phyloP scores from a whole-genome alignment of 2,329 filamentous ascomycete species.

The Xylariaceae sp. region DNA sequence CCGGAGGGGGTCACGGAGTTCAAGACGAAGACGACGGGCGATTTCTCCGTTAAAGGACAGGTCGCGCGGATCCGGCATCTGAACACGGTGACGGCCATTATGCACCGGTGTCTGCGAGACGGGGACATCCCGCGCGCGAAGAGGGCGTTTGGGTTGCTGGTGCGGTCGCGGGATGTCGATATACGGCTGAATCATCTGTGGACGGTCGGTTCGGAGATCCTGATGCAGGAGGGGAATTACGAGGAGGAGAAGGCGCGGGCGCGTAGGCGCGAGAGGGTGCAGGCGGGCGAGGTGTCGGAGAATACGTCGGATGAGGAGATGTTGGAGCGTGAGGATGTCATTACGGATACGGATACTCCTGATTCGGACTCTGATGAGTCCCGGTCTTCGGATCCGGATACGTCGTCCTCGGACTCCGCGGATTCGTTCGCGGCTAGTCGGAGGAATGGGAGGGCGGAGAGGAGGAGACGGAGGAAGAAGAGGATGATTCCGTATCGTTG shows the following conservation, averaged over 20 bases:
- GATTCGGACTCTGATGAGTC: neutral
- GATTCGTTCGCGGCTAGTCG: neutral
- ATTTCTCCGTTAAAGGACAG: conserved; percentile 10
- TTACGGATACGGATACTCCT: neutral
- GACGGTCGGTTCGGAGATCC: conserved; percentile 78
- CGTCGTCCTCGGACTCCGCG: neutral
- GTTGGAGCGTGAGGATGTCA: no score
- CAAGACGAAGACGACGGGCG: conserved; percentile 6
- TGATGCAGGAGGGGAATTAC: conserved; percentile 54
- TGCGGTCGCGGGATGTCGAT: conserved; percentile 59
- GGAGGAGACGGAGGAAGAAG: neutral
- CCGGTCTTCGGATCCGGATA: no score
- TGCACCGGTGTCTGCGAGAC: conserved; percentile 67
- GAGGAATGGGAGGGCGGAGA: conserved; percentile 11
- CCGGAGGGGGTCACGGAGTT: neutral
- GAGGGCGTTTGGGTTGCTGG: conserved; percentile 68
- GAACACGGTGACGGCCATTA: conserved; percentile 59
- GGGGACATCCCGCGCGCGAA: conserved; percentile 67
- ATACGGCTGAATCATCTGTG: conserved; percentile 65
- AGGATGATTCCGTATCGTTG: conserved; percentile 29
- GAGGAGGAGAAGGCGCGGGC: conserved; percentile 27
- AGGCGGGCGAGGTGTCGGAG: no score
- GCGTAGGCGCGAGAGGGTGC: no score
- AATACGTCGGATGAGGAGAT: no score
- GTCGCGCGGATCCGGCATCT: conserved; percentile 52